A percentile compares a stretch with the other conserved stretches of the same genome.
Conservation (phyloP, 176 grass and related monocot species). For the Typha latifolia region DNA sequence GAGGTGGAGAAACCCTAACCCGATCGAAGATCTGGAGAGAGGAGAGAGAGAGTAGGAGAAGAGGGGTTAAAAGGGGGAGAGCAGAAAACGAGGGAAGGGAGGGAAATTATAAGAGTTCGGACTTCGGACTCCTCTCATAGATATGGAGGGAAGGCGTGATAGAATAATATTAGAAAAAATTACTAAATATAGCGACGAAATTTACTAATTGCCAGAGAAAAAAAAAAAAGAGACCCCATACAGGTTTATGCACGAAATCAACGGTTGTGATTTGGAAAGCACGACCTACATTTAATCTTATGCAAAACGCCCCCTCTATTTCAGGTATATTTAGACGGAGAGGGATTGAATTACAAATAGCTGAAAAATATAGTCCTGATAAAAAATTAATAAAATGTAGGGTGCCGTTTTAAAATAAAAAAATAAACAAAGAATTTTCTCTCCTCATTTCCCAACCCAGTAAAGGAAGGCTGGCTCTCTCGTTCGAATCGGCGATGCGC, state of each 20-base stretch:
- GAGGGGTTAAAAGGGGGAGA: slow-evolving; percentile 3
- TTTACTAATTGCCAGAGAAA: slow-evolving; percentile 14
- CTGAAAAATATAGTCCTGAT: no score
- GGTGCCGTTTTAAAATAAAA: no score
- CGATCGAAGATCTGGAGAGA: slow-evolving; percentile 1
- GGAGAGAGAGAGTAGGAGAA: slow-evolving; percentile 4
- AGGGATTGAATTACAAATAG: no score
- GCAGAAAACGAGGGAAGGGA: not conserved
- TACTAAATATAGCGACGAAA: not conserved
- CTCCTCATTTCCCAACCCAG: not conserved
- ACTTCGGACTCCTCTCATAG: not conserved
- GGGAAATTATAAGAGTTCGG: slow-evolving; percentile 18
- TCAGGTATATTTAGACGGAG: no score
- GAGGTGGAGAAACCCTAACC: slow-evolving; percentile 23
- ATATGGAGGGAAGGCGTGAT: slow-evolving; percentile 17
- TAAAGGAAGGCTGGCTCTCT: not conserved
- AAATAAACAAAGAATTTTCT: no score
- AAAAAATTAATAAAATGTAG: no score
- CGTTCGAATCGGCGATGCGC: slow-evolving; percentile 12
- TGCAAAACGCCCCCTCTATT: no score
- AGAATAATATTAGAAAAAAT: not conserved
- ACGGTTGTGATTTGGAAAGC: no score
- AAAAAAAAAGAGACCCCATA: not conserved
- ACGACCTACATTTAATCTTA: no score
- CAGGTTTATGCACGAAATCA: not conserved